phyloP scores from a whole-genome alignment of 495 filamentous ascomycete species.

The Podospora anserina region DNA sequence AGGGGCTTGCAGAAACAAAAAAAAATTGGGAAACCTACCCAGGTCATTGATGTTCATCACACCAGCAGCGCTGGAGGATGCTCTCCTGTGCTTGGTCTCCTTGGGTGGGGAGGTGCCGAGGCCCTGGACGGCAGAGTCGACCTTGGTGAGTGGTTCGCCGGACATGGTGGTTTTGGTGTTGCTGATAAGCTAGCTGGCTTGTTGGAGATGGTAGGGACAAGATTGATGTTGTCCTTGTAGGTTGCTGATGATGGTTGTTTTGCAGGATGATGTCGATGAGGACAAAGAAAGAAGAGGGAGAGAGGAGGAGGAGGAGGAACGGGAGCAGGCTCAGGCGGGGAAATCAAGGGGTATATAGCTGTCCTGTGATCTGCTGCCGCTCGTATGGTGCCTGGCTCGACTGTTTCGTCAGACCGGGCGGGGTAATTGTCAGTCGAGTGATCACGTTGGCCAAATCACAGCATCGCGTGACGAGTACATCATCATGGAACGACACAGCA shows the following conservation, averaged over 20 bases:
- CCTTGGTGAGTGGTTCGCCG: conserved; percentile 66
- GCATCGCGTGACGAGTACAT: conserved; percentile 40
- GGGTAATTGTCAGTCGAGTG: conserved; percentile 33
- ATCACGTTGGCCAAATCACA: conserved; percentile 30
- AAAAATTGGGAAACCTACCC: conserved; percentile 51
- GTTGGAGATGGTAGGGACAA: not conserved
- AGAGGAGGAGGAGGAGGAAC: conserved; percentile 17
- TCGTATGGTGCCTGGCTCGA: conserved; percentile 8
- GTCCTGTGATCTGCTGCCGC: conserved; percentile 20
- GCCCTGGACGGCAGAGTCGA: conserved; percentile 83
- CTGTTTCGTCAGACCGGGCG: conserved; percentile 39
- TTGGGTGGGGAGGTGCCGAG: conserved; percentile 64
- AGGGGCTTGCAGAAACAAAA: conserved; percentile 13
- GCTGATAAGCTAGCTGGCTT: conserved; percentile 7
- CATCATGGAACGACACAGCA: conserved; percentile 32
- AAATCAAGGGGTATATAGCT: not conserved
- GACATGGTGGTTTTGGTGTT: conserved; percentile 48
- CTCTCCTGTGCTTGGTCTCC: conserved; percentile 61
- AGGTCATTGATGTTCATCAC: conserved; percentile 83
- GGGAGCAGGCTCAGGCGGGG: conserved; percentile 12
- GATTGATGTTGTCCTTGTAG: conserved; percentile 1
- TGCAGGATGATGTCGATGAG: conserved; percentile 19
- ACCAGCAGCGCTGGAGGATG: conserved; percentile 61
- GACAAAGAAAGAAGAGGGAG: conserved; percentile 24
- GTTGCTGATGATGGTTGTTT: conserved; percentile 11